Conservation (phyloP, 768 basidiomycete genomes). For the Phanerodontia chrysosporium region DNA sequence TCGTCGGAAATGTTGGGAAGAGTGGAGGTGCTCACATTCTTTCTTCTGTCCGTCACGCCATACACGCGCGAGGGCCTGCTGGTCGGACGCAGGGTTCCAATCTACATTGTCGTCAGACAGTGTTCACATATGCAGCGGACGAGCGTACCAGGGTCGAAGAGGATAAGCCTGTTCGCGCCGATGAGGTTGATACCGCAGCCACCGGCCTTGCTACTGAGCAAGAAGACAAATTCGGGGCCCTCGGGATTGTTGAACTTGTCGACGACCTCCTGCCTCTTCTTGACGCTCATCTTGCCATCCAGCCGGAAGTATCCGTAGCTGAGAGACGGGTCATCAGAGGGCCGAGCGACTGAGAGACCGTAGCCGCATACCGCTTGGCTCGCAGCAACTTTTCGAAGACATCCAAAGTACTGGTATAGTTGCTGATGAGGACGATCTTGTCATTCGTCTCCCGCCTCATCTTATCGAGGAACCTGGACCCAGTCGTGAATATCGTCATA, state of each 20-base stretch:
- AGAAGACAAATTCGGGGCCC: constrained; percentile 91
- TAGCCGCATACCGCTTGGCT: constrained; percentile 65
- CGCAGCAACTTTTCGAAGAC: constrained; percentile 87
- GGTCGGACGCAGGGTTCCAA: constrained; percentile 98
- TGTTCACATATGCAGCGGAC: neutral
- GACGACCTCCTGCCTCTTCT: constrained; percentile 91
- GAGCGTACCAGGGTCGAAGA: constrained; percentile 86
- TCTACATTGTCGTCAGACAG: constrained; percentile 42
- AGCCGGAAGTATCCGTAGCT: constrained; percentile 90
- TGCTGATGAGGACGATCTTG: constrained; percentile 96
- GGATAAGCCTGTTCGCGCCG: constrained; percentile 90
- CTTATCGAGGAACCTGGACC: constrained; percentile 73
- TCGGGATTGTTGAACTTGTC: constrained; percentile 94
- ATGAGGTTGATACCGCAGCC: constrained; percentile 97
- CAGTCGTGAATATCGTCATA: neutral
- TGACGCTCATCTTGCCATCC: constrained; percentile 92
- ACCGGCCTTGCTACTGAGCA: constrained; percentile 92
- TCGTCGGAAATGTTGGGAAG: neutral
- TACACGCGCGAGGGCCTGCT: constrained; percentile 95
- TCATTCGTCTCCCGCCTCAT: constrained; percentile 80
- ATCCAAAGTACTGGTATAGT: constrained; percentile 94
- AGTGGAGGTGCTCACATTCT: constrained; percentile 64
- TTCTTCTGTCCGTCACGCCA: constrained; percentile 99
- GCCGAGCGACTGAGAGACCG: neutral
- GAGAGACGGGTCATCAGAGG: neutral